Percentiles rank a stretch among this genome's conserved stretches.
Conservation (phyloP, 2,329 filamentous ascomycete genomes). For the Scleromitrula shiraiana region DNA sequence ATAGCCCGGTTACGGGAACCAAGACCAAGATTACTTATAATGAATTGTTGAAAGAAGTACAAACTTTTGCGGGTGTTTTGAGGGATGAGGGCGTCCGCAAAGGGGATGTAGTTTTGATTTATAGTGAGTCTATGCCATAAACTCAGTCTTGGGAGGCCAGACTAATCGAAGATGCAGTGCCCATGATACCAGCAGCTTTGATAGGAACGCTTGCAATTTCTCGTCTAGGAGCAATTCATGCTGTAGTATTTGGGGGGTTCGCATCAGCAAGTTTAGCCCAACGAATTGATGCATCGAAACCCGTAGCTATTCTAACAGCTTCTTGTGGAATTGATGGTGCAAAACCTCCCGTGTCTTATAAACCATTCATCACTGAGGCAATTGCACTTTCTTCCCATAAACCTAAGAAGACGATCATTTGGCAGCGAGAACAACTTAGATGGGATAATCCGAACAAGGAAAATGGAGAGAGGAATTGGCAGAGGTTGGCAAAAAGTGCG, state of each 20-base stretch:
- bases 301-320: conserved; percentile 72
- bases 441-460: conserved; percentile 64
- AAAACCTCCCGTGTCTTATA: conserved; percentile 73
- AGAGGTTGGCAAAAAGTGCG: conserved; percentile 64
- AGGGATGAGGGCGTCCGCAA: conserved; percentile 72
- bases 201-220: conserved; percentile 77
- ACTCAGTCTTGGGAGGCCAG: background rate
- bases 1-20: conserved; percentile 71
- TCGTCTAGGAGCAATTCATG: conserved; percentile 78
- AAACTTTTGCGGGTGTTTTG: conserved; percentile 72
- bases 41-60: conserved; percentile 70
- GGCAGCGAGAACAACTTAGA: conserved; percentile 69
- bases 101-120: conserved; percentile 83
- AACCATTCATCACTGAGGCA: conserved; percentile 67
- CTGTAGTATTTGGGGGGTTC: conserved; percentile 91
- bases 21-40: conserved; percentile 70
- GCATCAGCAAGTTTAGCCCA: conserved; percentile 74
- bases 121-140: conserved; percentile 52
- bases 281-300: conserved; percentile 74
- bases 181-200: conserved; percentile 88
- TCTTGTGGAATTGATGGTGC: conserved; percentile 86
- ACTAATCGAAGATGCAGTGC: conserved; percentile 53
- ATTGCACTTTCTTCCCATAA: conserved; percentile 60
- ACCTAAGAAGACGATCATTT: conserved; percentile 66
- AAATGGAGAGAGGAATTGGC: conserved; percentile 72